Percentiles rank a stretch among this genome's conserved stretches.
Conservation (phyloP, 2,329 filamentous ascomycete species). For the Epichloe bromicola region DNA sequence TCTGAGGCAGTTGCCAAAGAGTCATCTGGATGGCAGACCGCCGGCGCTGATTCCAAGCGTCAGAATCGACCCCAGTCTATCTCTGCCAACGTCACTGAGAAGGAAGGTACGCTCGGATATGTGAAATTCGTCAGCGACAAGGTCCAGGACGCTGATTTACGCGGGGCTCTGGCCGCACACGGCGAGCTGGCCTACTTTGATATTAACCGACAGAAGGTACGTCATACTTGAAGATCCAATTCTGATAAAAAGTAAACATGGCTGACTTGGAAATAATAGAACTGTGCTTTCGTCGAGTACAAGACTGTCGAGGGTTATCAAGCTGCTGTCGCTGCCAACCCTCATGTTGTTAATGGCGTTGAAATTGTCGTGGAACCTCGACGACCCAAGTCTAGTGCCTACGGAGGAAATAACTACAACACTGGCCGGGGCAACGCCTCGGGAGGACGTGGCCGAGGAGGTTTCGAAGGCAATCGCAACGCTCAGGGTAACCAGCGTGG, state of each 20-base stretch:
- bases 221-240: constrained; percentile 8
- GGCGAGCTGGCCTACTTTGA: constrained; percentile 63
- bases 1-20: constrained; percentile 38
- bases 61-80: constrained; percentile 62
- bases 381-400: constrained; percentile 59
- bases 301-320: constrained; percentile 68
- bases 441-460: constrained; percentile 50
- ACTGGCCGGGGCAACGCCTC: constrained; percentile 46
- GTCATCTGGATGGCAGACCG: constrained; percentile 64
- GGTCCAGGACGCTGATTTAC: constrained; percentile 63
- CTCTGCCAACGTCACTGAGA: constrained; percentile 46
- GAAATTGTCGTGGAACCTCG: constrained; percentile 81
- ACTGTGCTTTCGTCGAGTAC: constrained; percentile 95
- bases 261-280: constrained; percentile 37
- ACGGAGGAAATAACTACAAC: constrained; percentile 55
- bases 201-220: constrained; percentile 72
- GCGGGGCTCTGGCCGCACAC: constrained; percentile 55
- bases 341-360: constrained; percentile 71
- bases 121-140: constrained; percentile 93
- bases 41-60: constrained; percentile 70
- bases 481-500: constrained; percentile 51
- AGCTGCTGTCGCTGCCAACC: constrained; percentile 71
- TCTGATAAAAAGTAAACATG: not conserved
- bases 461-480: constrained; percentile 44
- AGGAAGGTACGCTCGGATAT: constrained; percentile 71